These are phyloP conservation scores for Candida dendrica DNA, from an alignment of 805 yeast species.

Conservation along the genomic window DNA sequence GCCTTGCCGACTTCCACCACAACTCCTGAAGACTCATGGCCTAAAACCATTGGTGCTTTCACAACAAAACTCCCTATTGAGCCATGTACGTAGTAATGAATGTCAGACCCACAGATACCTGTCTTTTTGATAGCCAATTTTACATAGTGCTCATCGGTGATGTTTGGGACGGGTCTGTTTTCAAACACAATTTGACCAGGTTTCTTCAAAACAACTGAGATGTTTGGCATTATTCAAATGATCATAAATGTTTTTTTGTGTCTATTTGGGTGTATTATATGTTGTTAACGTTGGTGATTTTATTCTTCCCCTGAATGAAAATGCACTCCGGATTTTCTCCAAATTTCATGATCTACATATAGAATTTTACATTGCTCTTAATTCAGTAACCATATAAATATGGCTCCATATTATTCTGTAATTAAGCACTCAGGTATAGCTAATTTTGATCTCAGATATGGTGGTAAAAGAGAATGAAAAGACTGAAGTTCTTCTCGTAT, in stretches of 20 bases:
- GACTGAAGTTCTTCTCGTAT: conserved; percentile 5
- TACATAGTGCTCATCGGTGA: conserved; percentile 60
- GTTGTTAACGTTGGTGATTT: too few relatives aligned
- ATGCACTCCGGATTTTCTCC: too few relatives aligned
- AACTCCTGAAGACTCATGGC: conserved; percentile 81
- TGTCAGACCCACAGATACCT: conserved; percentile 85
- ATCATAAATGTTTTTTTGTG: too few relatives aligned
- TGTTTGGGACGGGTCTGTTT: conserved; percentile 58
- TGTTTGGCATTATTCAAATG: conserved; percentile 12
- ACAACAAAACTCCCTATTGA: conserved; percentile 71
- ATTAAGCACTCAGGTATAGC: neutral
- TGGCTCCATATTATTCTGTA: too few relatives aligned
- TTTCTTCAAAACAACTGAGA: conserved; percentile 51
- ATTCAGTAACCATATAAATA: too few relatives aligned
- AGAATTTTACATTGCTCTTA: too few relatives aligned
- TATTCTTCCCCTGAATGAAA: too few relatives aligned
- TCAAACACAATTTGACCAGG: conserved; percentile 60
- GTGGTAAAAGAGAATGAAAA: conserved; percentile 2
- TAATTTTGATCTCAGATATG: conserved; percentile 5
- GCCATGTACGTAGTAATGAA: conserved; percentile 77
- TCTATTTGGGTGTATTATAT: too few relatives aligned
- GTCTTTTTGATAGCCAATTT: conserved; percentile 72
- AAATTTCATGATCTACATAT: too few relatives aligned
- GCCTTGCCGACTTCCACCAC: conserved; percentile 62
- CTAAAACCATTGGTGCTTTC: conserved; percentile 74